Percentiles rank a stretch among this genome's conserved stretches.
Conservation (phyloP, 768 basidiomycete species). For the Rhodotorula toruloides region DNA sequence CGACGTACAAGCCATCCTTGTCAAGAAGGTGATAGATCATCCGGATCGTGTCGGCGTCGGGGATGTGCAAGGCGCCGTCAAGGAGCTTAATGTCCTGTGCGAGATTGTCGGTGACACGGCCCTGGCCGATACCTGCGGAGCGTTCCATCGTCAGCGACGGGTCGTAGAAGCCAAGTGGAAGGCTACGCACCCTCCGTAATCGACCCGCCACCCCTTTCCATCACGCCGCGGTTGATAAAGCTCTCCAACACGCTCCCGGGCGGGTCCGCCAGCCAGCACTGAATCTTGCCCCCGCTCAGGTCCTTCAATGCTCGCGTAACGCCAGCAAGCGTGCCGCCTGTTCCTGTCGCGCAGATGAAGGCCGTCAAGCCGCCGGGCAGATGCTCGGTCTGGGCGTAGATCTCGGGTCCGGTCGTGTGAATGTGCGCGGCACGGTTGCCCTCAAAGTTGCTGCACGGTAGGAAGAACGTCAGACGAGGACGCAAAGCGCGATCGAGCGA, state of each 20-base stretch:
- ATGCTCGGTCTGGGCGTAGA: constrained; percentile 74
- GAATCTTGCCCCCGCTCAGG: constrained; percentile 66
- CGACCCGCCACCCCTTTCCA: constrained; percentile 74
- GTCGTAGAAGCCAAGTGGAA: neutral
- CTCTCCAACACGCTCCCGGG: constrained; percentile 88
- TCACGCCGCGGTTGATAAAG: constrained; percentile 68
- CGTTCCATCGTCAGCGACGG: constrained; percentile 1
- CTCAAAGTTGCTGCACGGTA: constrained; percentile 50
- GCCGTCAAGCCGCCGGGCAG: constrained; percentile 63
- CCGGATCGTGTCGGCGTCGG: constrained; percentile 80
- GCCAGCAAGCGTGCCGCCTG: constrained; percentile 92
- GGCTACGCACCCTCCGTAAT: constrained; percentile 73
- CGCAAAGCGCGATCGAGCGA: neutral
- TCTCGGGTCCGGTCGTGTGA: constrained; percentile 86
- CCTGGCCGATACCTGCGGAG: constrained; percentile 88
- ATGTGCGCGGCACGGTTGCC: constrained; percentile 80
- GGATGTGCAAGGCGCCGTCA: constrained; percentile 70
- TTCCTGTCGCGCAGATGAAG: constrained; percentile 93
- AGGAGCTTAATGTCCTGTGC: constrained; percentile 71
- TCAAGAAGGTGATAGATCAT: constrained; percentile 93
- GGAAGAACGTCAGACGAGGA: neutral
- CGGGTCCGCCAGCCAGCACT: constrained; percentile 93
- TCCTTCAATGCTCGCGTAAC: constrained; percentile 78
- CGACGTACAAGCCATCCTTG: constrained; percentile 87
- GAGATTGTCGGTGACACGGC: constrained; percentile 87